Percentiles rank a stretch among this genome's conserved stretches.
phyloP scores from a whole-genome alignment of 345 rosid species.

The Ceriops tagal region DNA sequence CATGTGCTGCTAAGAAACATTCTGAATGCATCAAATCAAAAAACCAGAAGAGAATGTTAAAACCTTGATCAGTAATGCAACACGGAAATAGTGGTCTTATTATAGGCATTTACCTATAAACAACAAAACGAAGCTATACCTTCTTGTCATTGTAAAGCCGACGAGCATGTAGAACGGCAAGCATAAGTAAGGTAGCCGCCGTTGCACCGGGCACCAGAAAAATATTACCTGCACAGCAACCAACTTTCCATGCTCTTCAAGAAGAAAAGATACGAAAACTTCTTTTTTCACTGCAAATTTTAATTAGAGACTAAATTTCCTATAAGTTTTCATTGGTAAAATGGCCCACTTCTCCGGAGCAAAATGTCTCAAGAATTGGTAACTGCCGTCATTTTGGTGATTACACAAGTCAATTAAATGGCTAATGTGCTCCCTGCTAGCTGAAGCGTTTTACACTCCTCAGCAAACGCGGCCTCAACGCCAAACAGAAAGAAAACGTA shows the following conservation, averaged over 20 bases:
- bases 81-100: not conserved
- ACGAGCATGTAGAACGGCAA: constrained; percentile 92
- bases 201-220: constrained; percentile 89
- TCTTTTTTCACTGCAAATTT: too few relatives aligned
- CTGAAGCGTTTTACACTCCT: too few relatives aligned
- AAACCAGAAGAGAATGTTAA: not conserved
- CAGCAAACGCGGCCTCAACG: not conserved
- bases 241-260: constrained; percentile 4
- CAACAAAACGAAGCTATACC: constrained; percentile 28
- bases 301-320: not conserved
- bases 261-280: not conserved
- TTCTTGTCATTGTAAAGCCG: constrained; percentile 85
- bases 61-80: not conserved
- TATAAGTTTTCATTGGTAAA: too few relatives aligned
- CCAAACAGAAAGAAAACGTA: not conserved
- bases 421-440: too few relatives aligned
- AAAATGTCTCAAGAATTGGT: too few relatives aligned
- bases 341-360: too few relatives aligned
- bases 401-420: too few relatives aligned
- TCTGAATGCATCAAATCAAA: too few relatives aligned
- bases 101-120: not conserved
- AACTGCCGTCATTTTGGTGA: too few relatives aligned
- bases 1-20: too few relatives aligned
- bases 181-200: constrained; percentile 86
- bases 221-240: constrained; percentile 46